Base-by-base conservation (phyloP, 345 rosid species). In the Eucalyptus tenuipes region DNA sequence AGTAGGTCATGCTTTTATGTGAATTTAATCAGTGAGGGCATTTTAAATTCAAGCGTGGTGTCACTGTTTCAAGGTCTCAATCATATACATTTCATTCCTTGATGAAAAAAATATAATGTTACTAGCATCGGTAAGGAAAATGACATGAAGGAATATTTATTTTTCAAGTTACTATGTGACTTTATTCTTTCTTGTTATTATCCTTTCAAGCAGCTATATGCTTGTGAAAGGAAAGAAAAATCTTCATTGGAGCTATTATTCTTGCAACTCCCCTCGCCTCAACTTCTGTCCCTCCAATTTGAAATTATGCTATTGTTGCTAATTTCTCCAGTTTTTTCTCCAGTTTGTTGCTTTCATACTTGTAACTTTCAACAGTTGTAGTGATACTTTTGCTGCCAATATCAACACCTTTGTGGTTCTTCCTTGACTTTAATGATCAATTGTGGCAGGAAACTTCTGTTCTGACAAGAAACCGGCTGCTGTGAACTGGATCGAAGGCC, bases 381-480 rank as follows among this genome's bases (percentile, higher is more conserved):
- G 10, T n/a, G 37, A 4, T n/a, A 7, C 37, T n/a, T 64, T 64
- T n/a, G 75, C 75, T 64, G 47, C 84, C 84, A 40, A 75, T 75
- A 59, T 47, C 42, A 16, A 31, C 40, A 85, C 87, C 87, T 33
- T 49, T 17, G 59, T 49, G 42, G 42, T 49, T 27, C 57, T 49
- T 85, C 42, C 87, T 85, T 22, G 57, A 55, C 13, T 85, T 85
- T 33, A 29, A 52, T 16, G 14, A 12, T 85, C 59, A 15, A 17
- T n/a, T 33, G 4, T 9, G 86, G 49, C 89, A 96, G 97, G 97
- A 80, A 96, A 96, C 68, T 94, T 88, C 50, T 96, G 98, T 89
- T 94, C 98, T 49, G 98, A 96, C 91, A 96, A 96, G 93, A 96
- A 96, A 89, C 93, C 97, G 6, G 97, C 98, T 33, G 98, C 98